A percentile compares a stretch with the other conserved stretches of the same genome.
Conservation (phyloP, 2,329 filamentous ascomycete genomes). For the Fusarium sp. region DNA sequence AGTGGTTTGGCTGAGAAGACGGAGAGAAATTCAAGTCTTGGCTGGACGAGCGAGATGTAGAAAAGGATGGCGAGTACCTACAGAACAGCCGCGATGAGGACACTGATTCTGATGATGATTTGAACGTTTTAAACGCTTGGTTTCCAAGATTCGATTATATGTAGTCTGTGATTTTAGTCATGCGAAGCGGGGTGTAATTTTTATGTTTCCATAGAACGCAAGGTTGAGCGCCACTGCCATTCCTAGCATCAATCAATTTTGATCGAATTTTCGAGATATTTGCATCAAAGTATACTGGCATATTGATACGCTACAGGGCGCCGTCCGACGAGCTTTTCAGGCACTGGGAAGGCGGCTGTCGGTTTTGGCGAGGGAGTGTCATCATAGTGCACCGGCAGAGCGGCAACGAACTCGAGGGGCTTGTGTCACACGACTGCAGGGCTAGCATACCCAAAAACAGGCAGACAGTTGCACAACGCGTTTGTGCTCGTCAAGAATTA, state of each 20-base stretch:
- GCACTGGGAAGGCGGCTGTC: not conserved
- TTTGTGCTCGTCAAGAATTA: not conserved
- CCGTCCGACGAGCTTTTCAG: not conserved
- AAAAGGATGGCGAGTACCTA: not conserved
- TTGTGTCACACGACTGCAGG: not conserved
- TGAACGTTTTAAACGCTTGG: too few species aligned
- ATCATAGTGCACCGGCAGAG: not conserved
- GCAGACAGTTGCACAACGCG: not conserved
- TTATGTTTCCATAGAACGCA: not conserved
- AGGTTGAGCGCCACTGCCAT: not conserved
- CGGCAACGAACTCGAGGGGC: not conserved
- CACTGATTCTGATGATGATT: not conserved
- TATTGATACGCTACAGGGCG: not conserved
- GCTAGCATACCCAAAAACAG: not conserved
- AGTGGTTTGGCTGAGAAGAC: not conserved
- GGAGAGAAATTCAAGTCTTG: not conserved
- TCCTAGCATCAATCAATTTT: not conserved
- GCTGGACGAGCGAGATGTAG: not conserved
- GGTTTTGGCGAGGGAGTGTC: not conserved
- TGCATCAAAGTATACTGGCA: not conserved
- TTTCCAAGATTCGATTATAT: not conserved
- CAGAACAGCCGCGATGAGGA: not conserved
- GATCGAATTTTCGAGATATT: not conserved
- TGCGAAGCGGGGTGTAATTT: not conserved
- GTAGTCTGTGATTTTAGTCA: not conserved